Base-by-base conservation (phyloP, 495 filamentous ascomycete genomes). In the Cairneyella variabilis region DNA sequence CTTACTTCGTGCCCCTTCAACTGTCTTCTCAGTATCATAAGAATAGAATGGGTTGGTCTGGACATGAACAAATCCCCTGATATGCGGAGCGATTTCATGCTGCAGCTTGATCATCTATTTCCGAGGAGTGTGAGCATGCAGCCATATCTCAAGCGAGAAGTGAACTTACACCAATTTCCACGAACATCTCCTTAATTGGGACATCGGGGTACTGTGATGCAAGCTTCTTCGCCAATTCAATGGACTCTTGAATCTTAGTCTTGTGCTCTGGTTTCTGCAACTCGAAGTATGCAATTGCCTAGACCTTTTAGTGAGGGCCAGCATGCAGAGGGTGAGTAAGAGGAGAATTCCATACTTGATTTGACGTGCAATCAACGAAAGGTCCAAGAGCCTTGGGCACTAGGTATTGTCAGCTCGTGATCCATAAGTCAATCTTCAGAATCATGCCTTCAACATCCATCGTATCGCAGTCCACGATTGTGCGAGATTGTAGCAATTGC, bases 341-440 rank as follows among this genome's bases (percentile, higher is more conserved):
- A n/a, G n/a, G n/a, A n/a, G n/a, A n/a, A n/a, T n/a, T n/a, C 1
- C 61, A 43, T 63, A 82, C 80, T 66, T 84, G 82, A 52, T 85
- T 85, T 2, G 82, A 84, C n/a, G 83, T 86, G 58, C 78, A 84
- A 54, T 86, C 81, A 17, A 73, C 69, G 56, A 85, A 86, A 0
- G 79, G 80, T 11, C 81, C 83, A 0, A 82, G 61, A 14, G 71
- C 62, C 56, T 68, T 71, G n/a, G 78, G 74, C 5, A 83, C 81
- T 81, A 48, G 36, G 12, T 37, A 12, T 22, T 37, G n/a, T 57
- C 27, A 56, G 58, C 36, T 38, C 26, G 21, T 2, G n/a, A 14
- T 14, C 28, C 14, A 7, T 41, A 51, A 16, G 18, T 39, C 14
- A 2, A 39, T 9, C n/a, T 49, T 23, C 25, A 43, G 7, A 46